These are phyloP conservation scores for Spergularia bocconei DNA, from an alignment of 148 eudicot genomes.

Conservation along the genomic window DNA sequence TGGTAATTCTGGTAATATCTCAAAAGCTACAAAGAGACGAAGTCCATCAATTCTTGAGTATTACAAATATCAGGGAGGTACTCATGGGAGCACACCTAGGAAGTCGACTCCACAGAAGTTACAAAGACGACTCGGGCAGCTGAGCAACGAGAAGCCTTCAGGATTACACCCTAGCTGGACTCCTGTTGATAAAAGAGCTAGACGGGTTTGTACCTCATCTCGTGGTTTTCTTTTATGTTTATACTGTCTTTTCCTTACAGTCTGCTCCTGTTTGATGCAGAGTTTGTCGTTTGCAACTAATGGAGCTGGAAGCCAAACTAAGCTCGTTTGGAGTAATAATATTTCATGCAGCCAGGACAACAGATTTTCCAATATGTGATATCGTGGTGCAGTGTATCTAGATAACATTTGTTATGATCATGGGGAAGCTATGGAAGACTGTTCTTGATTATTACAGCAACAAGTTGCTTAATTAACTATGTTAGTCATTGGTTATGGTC, in stretches of 20 bases:
- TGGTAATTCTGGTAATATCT: constrained; percentile 28
- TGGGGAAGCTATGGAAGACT: constrained; percentile 16
- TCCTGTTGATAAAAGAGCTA: constrained; percentile 86
- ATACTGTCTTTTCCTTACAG: not conserved
- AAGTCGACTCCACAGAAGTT: constrained; percentile 43
- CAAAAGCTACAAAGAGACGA: constrained; percentile 61
- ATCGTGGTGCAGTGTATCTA: constrained; percentile 3
- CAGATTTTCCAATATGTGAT: constrained; percentile 13
- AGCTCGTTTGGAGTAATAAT: constrained; percentile 70
- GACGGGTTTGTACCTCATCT: constrained; percentile 46
- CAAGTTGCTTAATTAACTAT: constrained; percentile 10
- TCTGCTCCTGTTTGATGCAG: constrained; percentile 41
- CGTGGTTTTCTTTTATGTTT: not conserved
- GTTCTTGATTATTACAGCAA: constrained; percentile 4
- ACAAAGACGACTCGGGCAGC: constrained; percentile 42
- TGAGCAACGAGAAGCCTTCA: constrained; percentile 44
- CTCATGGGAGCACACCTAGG: constrained; percentile 42
- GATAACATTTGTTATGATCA: constrained; percentile 8
- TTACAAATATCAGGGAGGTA: constrained; percentile 57
- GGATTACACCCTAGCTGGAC: constrained; percentile 44
- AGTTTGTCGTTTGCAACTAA: constrained; percentile 59
- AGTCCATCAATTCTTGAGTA: constrained; percentile 82
- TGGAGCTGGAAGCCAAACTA: constrained; percentile 77
- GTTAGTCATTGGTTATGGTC: constrained; percentile 1
- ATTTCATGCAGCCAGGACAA: constrained; percentile 20